Base-by-base conservation (phyloP, 2,329 filamentous ascomycete genomes). In the Cyanodermella asteris region DNA sequence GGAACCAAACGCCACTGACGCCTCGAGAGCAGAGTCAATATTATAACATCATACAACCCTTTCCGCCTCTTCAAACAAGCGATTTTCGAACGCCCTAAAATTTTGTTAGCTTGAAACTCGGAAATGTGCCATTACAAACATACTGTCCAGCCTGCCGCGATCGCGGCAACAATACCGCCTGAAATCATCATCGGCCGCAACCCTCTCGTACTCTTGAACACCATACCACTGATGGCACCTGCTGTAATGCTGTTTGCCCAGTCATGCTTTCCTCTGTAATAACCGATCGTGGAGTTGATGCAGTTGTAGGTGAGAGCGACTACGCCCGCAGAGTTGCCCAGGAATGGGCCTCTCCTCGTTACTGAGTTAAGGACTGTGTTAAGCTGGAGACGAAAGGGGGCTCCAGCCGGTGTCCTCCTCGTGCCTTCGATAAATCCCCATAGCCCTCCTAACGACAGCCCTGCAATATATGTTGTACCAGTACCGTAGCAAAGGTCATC, bases 401-500 rank as follows among this genome's bases (percentile, higher is more conserved):
- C 67, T n/a, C 72, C 75, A 0, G 55, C 43, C 1, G 67, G 64
- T 31, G 63, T 59, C 49, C 74, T 72, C 43, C 72, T 69, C 39
- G 94, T 54, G 7, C 87, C 87, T 52, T 97, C 87, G 36, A 76
- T 72, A 38, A 97, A 50, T 33, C 87, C 87, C 84, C 84, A 94
- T 29, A 68, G 72, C 37, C 87, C 87, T 49, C 87, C 87, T 36
- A 90, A 46, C 20, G 73, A 64, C 40, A 97, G 58, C 5, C 76
- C 87, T n/a, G 76, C 59, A 31, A 97, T 60, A 47, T 97, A 97
- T 44, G 81, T 91, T 33, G 84, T 72, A 40, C 87, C 87, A 13
- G 87, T 90, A 43, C 90, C 87, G 49, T 97, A 97, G 55, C 87
- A 94, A 31, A 97, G 67, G 49, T 97, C 87, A 46, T 97, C 87